These are phyloP conservation scores for Colletotrichum simmondsii DNA, from an alignment of 2,329 filamentous ascomycete species.

Conservation along the genomic window DNA sequence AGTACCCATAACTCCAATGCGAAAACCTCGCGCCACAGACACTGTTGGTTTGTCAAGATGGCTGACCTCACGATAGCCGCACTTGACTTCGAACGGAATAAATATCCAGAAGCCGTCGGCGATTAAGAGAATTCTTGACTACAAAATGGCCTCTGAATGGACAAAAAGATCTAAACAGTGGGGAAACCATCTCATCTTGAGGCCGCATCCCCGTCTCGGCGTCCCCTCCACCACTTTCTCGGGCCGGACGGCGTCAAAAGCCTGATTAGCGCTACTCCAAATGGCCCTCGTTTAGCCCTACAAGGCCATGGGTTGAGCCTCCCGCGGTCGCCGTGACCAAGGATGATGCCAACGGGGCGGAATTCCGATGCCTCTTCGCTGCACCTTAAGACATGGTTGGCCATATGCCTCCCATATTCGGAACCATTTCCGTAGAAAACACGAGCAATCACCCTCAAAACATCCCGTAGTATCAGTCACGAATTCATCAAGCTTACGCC, in stretches of 20 bases:
- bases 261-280: not conserved
- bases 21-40: not conserved
- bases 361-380: not conserved
- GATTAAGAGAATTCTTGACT: not conserved
- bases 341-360: not conserved
- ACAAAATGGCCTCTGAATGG: not conserved
- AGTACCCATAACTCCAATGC: not conserved
- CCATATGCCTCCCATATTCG: not conserved
- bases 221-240: conserved; percentile 3
- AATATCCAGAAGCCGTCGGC: conserved; percentile 4
- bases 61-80: not conserved
- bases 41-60: not conserved
- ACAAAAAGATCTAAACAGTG: not conserved
- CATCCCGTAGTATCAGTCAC: not conserved
- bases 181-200: conserved; percentile 1
- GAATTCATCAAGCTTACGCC: conserved; percentile 4
- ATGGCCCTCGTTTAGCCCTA: conserved; percentile 10
- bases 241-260: not conserved
- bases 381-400: not conserved
- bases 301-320: not conserved
- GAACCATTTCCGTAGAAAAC: not conserved
- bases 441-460: not conserved
- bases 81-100: conserved; percentile 2
- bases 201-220: not conserved
- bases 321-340: not conserved